Evolutionary conservation across 2,329 filamentous ascomycete species (phyloP).

Genomic region (Pyricularia pennisetigena): DNA sequence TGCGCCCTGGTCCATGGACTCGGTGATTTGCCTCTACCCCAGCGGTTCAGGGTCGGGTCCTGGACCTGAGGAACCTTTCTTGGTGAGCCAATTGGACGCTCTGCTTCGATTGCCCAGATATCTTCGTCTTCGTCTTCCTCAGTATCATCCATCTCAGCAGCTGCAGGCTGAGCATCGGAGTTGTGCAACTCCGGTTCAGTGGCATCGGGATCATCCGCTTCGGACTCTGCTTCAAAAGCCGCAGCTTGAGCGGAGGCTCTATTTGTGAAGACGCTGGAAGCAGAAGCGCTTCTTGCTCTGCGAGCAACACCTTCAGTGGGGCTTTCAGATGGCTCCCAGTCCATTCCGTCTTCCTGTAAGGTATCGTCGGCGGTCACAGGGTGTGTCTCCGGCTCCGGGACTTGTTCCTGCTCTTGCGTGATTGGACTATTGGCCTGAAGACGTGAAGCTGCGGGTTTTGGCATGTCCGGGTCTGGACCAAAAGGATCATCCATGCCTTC

Average conservation of each 20-base stretch:
- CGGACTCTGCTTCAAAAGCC: neutral
- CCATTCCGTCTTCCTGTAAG: slow-evolving; percentile 25
- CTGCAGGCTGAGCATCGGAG: neutral
- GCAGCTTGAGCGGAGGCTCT: neutral
- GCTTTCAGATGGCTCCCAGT: slow-evolving; percentile 26
- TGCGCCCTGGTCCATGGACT: slow-evolving; percentile 28
- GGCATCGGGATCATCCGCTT: neutral
- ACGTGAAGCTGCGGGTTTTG: neutral
- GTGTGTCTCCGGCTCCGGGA: neutral
- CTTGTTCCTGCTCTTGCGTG: neutral
- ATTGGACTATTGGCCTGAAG: neutral
- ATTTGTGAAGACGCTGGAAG: slow-evolving; percentile 6
- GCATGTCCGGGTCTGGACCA: slow-evolving; percentile 10
- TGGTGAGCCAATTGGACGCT: slow-evolving; percentile 30
- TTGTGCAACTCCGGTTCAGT: neutral
- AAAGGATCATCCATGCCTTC: slow-evolving; percentile 15
- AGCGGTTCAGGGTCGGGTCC: slow-evolving; percentile 12
- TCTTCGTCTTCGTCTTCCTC: slow-evolving; percentile 30
- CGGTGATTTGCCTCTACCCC: slow-evolving; percentile 19
- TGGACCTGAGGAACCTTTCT: slow-evolving; percentile 11
- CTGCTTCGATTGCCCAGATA: slow-evolving; percentile 49
- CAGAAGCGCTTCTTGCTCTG: slow-evolving; percentile 8
- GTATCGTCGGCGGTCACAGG: slow-evolving; percentile 8
- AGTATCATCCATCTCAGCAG: slow-evolving; percentile 1
- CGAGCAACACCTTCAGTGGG: slow-evolving; percentile 2